Evolutionary conservation across 106 monocot genomes (phyloP).

Genomic region (Posidonia australis): DNA sequence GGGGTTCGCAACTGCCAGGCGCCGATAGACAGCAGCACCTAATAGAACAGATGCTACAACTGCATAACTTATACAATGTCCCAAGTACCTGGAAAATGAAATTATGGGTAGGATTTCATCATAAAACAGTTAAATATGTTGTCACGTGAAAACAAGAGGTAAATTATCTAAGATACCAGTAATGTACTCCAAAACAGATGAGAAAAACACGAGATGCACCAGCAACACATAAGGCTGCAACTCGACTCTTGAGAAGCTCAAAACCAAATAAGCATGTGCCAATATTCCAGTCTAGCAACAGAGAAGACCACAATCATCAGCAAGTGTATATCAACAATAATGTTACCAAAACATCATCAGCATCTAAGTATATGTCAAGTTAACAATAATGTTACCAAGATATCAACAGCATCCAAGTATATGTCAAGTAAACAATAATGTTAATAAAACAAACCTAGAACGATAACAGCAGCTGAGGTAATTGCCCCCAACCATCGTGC

Average conservation of each 20-base stretch:
- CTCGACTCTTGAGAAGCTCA: constrained; percentile 70
- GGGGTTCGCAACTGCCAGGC: constrained; percentile 61
- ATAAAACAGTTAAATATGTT: neutral
- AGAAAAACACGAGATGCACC: constrained; percentile 85
- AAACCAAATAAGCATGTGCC: constrained; percentile 83
- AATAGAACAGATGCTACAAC: constrained; percentile 88
- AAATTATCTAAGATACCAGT: constrained; percentile 43
- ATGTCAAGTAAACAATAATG: constrained; percentile 1
- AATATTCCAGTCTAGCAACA: constrained; percentile 80
- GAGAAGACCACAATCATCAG: neutral
- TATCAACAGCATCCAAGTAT: neutral
- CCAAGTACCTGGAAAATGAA: constrained; percentile 60
- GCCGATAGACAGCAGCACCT: constrained; percentile 69
- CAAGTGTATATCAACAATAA: too few relatives aligned
- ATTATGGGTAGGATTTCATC: neutral
- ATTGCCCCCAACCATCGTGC: constrained; percentile 77
- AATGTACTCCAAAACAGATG: constrained; percentile 97
- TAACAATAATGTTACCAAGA: too few relatives aligned
- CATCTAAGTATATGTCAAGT: too few relatives aligned
- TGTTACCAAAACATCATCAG: too few relatives aligned
- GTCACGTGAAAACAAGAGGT: neutral
- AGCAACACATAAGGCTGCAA: constrained; percentile 70
- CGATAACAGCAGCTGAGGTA: constrained; percentile 71
- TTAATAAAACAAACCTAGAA: constrained; percentile 48
- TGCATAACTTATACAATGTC: constrained; percentile 94